These are phyloP conservation scores for Claviceps purpurea DNA, from an alignment of 2,329 filamentous ascomycete genomes.

Conservation along the genomic window DNA sequence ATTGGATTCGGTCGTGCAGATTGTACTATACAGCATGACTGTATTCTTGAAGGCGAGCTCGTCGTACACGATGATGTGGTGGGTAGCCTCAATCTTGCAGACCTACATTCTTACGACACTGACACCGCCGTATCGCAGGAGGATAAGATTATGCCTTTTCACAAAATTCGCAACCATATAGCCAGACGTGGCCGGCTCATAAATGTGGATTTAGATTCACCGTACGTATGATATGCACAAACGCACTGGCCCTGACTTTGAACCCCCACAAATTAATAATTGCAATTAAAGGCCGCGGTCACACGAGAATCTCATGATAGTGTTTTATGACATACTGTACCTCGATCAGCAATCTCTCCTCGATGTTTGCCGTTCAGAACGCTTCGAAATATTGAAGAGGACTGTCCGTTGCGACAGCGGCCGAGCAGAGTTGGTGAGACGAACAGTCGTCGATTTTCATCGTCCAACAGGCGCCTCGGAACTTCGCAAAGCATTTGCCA, in stretches of 20 bases:
- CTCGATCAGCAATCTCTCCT: conserved; percentile 41
- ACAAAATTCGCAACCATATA: conserved; percentile 72
- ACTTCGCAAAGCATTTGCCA: conserved; percentile 52
- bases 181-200: conserved; percentile 57
- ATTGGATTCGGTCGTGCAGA: conserved; percentile 45
- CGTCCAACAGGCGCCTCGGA: conserved; percentile 33
- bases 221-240: conserved; percentile 27
- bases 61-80: conserved; percentile 60
- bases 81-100: conserved; percentile 5
- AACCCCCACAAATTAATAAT: background rate
- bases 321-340: conserved; percentile 46
- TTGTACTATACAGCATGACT: conserved; percentile 48
- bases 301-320: conserved; percentile 46
- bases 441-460: conserved; percentile 54
- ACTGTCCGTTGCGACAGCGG: conserved; percentile 42
- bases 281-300: conserved; percentile 25
- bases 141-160: conserved; percentile 56
- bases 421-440: conserved; percentile 51
- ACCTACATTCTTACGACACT: conserved; percentile 1
- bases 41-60: conserved; percentile 75
- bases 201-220: conserved; percentile 55
- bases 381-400: conserved; percentile 44
- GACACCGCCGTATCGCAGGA: conserved; percentile 26
- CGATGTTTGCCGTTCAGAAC: conserved; percentile 38
- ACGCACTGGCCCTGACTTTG: background rate